Percentiles rank a stretch among this genome's conserved stretches.
These are phyloP conservation scores for Cryphonectria carpinicola DNA, from an alignment of 2,329 filamentous ascomycete species.

Conservation along the genomic window DNA sequence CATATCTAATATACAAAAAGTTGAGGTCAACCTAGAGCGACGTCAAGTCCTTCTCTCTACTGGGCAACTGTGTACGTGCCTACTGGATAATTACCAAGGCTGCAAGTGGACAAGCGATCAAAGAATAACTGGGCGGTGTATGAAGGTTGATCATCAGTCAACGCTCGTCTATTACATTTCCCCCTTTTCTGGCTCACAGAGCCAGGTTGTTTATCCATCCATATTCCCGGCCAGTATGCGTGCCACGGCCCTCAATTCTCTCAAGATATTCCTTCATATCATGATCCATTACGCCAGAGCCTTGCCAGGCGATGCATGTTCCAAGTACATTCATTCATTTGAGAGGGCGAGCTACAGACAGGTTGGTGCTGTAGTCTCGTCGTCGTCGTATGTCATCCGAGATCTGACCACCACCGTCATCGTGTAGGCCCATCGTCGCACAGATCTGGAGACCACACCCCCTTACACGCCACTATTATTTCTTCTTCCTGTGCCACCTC, in stretches of 20 bases:
- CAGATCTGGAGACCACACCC: neutral
- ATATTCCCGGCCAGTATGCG: neutral
- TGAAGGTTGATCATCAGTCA: neutral
- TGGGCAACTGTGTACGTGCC: no score
- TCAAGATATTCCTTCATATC: neutral
- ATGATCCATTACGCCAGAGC: slow-evolving; percentile 21
- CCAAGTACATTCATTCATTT: slow-evolving; percentile 14
- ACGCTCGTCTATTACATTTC: neutral
- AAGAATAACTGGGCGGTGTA: neutral
- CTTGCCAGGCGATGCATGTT: slow-evolving; percentile 19
- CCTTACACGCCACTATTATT: slow-evolving; percentile 16
- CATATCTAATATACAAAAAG: neutral
- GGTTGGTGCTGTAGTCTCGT: neutral
- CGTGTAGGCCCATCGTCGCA: neutral
- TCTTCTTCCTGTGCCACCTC: slow-evolving; percentile 39
- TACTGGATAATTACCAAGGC: no score
- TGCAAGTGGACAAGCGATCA: neutral
- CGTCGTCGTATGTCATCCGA: neutral
- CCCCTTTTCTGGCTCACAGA: neutral
- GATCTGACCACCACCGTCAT: neutral
- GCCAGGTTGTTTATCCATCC: neutral
- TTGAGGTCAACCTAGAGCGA: no score
- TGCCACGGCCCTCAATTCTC: neutral
- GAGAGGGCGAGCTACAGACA: neutral
- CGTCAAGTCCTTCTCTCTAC: no score